Evolutionary conservation across 148 eudicot species (phyloP).

Genomic region (Cornus florida): DNA sequence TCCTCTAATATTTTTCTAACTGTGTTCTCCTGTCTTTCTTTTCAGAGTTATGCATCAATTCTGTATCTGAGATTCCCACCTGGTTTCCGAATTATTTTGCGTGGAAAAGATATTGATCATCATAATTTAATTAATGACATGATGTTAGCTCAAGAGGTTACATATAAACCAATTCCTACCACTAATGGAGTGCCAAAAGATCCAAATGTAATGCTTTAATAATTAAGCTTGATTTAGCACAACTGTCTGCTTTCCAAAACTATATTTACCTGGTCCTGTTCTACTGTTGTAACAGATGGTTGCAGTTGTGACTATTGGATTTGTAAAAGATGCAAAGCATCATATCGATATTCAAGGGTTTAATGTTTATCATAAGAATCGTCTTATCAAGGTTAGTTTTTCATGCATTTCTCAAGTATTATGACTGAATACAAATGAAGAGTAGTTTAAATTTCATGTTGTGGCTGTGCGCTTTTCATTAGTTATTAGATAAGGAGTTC

Average conservation of each 20-base stretch:
- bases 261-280: slow-evolving; percentile 2
- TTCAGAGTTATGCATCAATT: slow-evolving; percentile 78
- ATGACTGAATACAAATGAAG: background rate
- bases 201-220: slow-evolving; percentile 27
- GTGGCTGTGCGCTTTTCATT: background rate
- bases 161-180: slow-evolving; percentile 47
- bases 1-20: background rate
- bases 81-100: slow-evolving; percentile 56
- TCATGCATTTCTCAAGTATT: background rate
- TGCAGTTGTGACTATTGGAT: slow-evolving; percentile 57
- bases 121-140: slow-evolving; percentile 69
- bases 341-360: slow-evolving; percentile 87
- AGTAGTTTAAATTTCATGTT: background rate
- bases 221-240: background rate
- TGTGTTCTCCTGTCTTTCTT: background rate
- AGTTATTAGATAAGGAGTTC: background rate
- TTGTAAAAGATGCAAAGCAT: slow-evolving; percentile 69
- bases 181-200: slow-evolving; percentile 27
- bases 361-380: slow-evolving; percentile 76
- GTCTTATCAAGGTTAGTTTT: slow-evolving; percentile 61
- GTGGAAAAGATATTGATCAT: slow-evolving; percentile 68
- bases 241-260: background rate
- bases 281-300: slow-evolving; percentile 33
- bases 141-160: slow-evolving; percentile 44
- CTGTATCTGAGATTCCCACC: slow-evolving; percentile 68